phyloP scores from a whole-genome alignment of 2,329 filamentous ascomycete genomes.

The Colletotrichum brevisporum region DNA sequence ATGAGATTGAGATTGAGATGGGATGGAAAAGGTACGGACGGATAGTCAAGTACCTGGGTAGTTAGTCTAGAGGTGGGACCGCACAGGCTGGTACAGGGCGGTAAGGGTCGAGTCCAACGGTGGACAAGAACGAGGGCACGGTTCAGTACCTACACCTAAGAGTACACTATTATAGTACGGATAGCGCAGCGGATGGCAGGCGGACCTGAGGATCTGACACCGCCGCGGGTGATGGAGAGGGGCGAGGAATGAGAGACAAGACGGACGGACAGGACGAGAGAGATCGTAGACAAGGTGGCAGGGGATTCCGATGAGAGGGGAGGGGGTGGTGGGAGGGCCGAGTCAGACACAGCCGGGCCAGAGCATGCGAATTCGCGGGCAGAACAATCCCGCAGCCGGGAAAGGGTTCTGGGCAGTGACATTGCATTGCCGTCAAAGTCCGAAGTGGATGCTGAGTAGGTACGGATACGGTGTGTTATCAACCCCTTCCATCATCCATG shows the following conservation, averaged over 20 bases:
- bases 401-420: not conserved
- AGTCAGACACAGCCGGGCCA: not conserved
- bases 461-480: no score
- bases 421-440: not conserved
- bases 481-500: no score
- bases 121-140: not conserved
- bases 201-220: not conserved
- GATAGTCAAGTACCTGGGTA: no score
- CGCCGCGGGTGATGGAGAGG: not conserved
- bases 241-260: conserved; percentile 33
- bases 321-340: not conserved
- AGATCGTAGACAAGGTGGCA: conserved; percentile 35
- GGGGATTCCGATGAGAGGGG: conserved; percentile 33
- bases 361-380: not conserved
- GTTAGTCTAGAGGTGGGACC: not conserved
- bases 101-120: conserved; percentile 5
- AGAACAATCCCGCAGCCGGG: not conserved
- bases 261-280: not conserved
- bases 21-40: no score
- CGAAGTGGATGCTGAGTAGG: no score
- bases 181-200: conserved; percentile 3
- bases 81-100: not conserved
- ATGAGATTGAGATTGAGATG: no score
- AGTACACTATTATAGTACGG: not conserved
- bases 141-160: not conserved